Evolutionary conservation across 306 rosid species (phyloP).

Genomic region (Luffa acutangula): DNA sequence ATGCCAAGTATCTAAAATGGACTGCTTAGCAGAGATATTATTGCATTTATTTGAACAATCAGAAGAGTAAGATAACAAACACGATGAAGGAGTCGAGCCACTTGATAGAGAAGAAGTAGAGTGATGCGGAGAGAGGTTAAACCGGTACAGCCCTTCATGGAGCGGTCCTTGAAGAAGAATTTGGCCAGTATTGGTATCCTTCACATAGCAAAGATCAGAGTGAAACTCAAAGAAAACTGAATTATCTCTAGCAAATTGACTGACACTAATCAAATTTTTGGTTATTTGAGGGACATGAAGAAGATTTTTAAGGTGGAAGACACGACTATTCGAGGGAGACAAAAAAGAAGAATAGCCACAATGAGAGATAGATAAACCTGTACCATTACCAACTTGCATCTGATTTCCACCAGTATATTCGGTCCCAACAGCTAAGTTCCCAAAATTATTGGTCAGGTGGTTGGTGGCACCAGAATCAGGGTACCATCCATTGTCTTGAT

Average conservation of each 20-base stretch:
- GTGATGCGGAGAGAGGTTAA: background rate
- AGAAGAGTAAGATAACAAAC: too few relatives aligned
- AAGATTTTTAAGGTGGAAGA: background rate
- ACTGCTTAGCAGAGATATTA: too few relatives aligned
- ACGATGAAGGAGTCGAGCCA: too few relatives aligned
- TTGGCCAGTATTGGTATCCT: background rate
- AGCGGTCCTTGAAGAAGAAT: background rate
- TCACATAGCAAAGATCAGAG: background rate
- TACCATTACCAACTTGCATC: background rate
- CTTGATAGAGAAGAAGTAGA: too few relatives aligned
- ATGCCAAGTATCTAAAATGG: too few relatives aligned
- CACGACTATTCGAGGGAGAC: background rate
- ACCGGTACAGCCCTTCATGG: background rate
- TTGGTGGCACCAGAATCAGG: background rate
- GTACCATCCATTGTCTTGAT: too few relatives aligned
- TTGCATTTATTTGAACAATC: too few relatives aligned
- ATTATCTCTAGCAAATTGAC: background rate
- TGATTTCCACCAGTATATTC: background rate
- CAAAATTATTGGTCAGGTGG: background rate
- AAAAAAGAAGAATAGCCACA: background rate
- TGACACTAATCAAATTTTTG: background rate
- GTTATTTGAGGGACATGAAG: background rate
- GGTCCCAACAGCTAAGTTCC: fast-evolving
- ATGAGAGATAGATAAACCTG: background rate
- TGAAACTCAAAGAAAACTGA: background rate